Evolutionary conservation across 2,329 filamentous ascomycete species (phyloP), one percentile per base, ranked within the genome.

Genomic region (Trichoderma polysporum): DNA sequence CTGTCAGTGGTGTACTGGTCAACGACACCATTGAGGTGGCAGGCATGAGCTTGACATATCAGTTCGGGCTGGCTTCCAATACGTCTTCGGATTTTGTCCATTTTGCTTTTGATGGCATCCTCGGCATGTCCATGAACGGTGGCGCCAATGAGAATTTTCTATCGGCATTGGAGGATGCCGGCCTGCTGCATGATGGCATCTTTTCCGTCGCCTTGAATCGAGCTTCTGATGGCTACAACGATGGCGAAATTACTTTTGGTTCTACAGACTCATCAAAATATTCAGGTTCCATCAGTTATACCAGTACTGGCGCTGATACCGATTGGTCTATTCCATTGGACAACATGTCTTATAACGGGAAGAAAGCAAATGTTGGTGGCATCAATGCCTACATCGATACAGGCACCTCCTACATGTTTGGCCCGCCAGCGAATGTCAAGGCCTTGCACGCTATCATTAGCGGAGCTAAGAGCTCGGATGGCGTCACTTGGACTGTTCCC

Each of bases 41-140:
- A 2, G 87, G 86, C 17, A 81, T 94, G 69, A 85, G 83, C 49
- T 75, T 92, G 15, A 76, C 83, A 2, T 84, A 93, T 72, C 82
- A 86, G 3, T 91, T 97, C 73, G 93, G 93, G 4, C 79, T 94
- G 68, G 92, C 91, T 25, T 86, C 85, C 37, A 84, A 84, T 27
- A 91, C 91, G 2, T 93, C 91, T 1, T 79, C 87, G 60, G 89
- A 95, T 70, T 97, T 97, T 76, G 79, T 82, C 31, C 85, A 86
- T 61, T 97, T 94, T 72, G 90, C 92, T 1, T 93, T 97, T 77
- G 93, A 97, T 76, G 93, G 93, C 27, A 96, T 97, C 57, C 80
- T 97, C 2, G 93, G 93, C 4, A 80, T 97, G 27, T 90, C 91
- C 17, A 88, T 89, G 72, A 85, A 84, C 68, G 80, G 83, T 12